A percentile compares a stretch with the other conserved stretches of the same genome.
Evolutionary conservation across 2,329 filamentous ascomycete genomes (phyloP).

Genomic region (Phoma herbarum): DNA sequence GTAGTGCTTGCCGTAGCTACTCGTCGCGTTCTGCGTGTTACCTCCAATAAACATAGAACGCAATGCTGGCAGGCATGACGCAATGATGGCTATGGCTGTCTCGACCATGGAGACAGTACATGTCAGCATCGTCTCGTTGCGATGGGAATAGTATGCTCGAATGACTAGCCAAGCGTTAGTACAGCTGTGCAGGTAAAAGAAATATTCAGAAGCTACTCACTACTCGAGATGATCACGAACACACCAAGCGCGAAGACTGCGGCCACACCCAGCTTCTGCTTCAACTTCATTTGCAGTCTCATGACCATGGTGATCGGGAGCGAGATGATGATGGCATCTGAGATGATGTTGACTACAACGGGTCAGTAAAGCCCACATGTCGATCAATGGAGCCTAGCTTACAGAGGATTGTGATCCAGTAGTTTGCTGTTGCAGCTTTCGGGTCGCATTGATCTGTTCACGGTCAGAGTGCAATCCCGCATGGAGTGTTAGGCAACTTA

Average conservation of each 20-base stretch:
- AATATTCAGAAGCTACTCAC: conserved; percentile 15
- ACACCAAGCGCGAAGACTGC: conserved; percentile 35
- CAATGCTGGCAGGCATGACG: conserved; percentile 49
- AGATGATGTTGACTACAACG: conserved; percentile 31
- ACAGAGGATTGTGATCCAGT: conserved; percentile 37
- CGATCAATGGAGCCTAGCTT: not conserved
- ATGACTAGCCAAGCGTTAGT: conserved; percentile 27
- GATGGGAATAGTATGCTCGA: conserved; percentile 33
- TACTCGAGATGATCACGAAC: conserved; percentile 37
- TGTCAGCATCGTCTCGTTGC: conserved; percentile 35
- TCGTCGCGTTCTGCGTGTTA: conserved; percentile 26
- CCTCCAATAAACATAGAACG: conserved; percentile 33
- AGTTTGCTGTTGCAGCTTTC: conserved; percentile 30
- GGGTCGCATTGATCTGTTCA: conserved; percentile 32
- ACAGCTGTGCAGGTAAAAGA: not conserved
- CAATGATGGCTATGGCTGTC: conserved; percentile 52
- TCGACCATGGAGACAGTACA: conserved; percentile 39
- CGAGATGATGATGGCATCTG: conserved; percentile 33
- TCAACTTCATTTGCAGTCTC: conserved; percentile 34
- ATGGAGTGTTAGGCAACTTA: conserved; percentile 10
- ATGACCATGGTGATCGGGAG: conserved; percentile 37
- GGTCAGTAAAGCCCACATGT: not conserved
- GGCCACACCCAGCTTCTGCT: conserved; percentile 34
- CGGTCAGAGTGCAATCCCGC: conserved; percentile 13
- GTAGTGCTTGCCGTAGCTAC: conserved; percentile 37